Evolutionary conservation across 805 yeast species (phyloP).

Genomic region (Metschnikowia henanensis): DNA sequence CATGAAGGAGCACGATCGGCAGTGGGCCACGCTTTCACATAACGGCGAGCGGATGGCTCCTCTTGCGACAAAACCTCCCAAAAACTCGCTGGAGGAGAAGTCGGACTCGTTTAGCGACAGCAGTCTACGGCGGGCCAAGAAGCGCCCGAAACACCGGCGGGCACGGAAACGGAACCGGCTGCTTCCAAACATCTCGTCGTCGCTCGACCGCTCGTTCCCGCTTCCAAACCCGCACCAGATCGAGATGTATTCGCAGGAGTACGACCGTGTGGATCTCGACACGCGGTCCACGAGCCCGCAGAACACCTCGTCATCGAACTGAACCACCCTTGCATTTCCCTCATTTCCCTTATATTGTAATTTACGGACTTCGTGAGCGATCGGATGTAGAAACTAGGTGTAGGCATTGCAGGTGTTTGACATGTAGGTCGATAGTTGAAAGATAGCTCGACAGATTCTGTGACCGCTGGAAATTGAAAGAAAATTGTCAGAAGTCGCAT

Average conservation of each 20-base stretch:
- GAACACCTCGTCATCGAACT: conserved; percentile 5
- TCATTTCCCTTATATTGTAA: background rate
- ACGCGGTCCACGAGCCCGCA: conserved; percentile 13
- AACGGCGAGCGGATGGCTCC: conserved; percentile 1
- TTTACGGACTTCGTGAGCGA: background rate
- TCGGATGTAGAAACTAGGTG: too few relatives aligned
- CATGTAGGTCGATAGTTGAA: too few relatives aligned
- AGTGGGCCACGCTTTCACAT: conserved; percentile 14
- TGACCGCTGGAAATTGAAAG: too few relatives aligned
- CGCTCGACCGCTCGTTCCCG: conserved; percentile 19
- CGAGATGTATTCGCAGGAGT: conserved; percentile 17
- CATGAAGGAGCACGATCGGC: conserved; percentile 21
- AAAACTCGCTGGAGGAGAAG: conserved; percentile 8
- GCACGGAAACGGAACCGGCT: conserved; percentile 8
- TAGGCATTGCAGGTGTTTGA: too few relatives aligned
- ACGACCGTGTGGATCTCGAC: conserved; percentile 17
- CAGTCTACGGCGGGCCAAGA: background rate
- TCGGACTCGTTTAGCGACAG: conserved; percentile 3
- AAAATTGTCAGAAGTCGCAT: too few relatives aligned
- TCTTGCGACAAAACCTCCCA: background rate
- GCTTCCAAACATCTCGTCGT: conserved; percentile 15
- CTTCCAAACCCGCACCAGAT: conserved; percentile 21
- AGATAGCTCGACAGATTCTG: too few relatives aligned
- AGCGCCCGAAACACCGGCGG: conserved; percentile 1
- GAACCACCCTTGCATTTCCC: conserved; percentile 2